A percentile compares a stretch with the other conserved stretches of the same genome.
Conservation (phyloP, 2,329 filamentous ascomycete species). For the Ilyonectria destructans region DNA sequence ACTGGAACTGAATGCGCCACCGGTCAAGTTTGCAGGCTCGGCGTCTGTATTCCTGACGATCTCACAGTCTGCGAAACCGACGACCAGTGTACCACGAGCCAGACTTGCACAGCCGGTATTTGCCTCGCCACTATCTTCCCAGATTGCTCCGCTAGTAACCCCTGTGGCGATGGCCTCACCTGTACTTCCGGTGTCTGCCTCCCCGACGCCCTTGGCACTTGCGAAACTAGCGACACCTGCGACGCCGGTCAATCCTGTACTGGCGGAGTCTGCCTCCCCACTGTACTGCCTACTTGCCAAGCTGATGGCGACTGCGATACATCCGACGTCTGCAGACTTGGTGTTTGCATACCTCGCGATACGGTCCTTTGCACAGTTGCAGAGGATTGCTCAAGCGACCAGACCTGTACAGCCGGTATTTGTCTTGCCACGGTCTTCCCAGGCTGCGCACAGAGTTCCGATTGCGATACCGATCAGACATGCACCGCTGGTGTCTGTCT, state of each 20-base stretch:
- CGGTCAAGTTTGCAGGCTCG: slow-evolving; percentile 24
- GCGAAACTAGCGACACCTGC: slow-evolving; percentile 16
- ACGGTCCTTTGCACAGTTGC: background rate
- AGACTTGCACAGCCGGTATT: slow-evolving; percentile 22
- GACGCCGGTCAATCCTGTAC: slow-evolving; percentile 20
- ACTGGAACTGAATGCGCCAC: slow-evolving; percentile 18
- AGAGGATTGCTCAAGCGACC: background rate
- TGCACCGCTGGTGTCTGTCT: slow-evolving; percentile 20
- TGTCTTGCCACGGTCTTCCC: slow-evolving; percentile 16
- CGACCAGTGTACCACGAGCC: slow-evolving; percentile 1
- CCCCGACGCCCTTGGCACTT: slow-evolving; percentile 10
- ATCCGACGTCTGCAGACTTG: slow-evolving; percentile 13
- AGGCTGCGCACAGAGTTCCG: background rate
- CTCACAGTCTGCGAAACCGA: slow-evolving; percentile 9
- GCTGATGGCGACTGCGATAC: background rate
- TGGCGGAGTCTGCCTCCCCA: slow-evolving; percentile 20
- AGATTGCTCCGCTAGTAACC: background rate
- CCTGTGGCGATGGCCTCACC: slow-evolving; percentile 17
- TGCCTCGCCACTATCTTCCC: slow-evolving; percentile 23
- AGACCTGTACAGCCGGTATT: slow-evolving; percentile 12
- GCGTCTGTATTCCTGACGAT: slow-evolving; percentile 18
- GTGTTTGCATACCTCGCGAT: slow-evolving; percentile 17
- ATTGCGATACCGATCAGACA: slow-evolving; percentile 7
- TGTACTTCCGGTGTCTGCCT: slow-evolving; percentile 25
- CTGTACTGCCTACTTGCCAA: slow-evolving; percentile 7